phyloP scores from a whole-genome alignment of 345 rosid genomes.

The Arabis alpina region DNA sequence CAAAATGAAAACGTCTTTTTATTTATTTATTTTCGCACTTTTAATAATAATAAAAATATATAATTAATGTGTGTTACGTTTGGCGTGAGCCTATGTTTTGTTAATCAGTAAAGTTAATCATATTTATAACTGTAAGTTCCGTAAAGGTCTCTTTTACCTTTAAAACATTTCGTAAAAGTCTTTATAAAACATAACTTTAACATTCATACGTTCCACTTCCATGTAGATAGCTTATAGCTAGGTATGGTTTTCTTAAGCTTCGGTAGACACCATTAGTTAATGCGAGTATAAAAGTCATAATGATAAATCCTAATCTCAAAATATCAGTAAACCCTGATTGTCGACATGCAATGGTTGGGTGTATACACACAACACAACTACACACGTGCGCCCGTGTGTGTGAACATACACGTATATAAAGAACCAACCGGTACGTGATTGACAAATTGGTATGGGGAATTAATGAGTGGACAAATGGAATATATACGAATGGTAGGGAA shows the following conservation, averaged over 20 bases:
- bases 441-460: neutral
- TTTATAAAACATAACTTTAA: neutral
- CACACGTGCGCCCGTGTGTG: neutral
- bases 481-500: slow-evolving; percentile 5
- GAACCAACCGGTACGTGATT: neutral
- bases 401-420: neutral
- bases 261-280: neutral
- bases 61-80: slow-evolving; percentile 3
- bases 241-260: neutral
- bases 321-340: neutral
- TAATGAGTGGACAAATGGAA: slow-evolving; percentile 17
- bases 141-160: slow-evolving; percentile 1
- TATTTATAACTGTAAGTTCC: neutral
- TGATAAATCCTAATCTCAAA: neutral
- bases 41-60: neutral
- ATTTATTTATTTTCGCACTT: neutral
- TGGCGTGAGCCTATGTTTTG: slow-evolving; percentile 21
- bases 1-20: neutral
- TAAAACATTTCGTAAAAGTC: neutral
- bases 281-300: slow-evolving; percentile 14
- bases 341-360: neutral
- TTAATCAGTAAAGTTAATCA: neutral
- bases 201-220: neutral
- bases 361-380: neutral
- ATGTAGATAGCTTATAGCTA: neutral